Evolutionary conservation across 1,284 basidiomycete species (phyloP).

Genomic region (Austroboletus rostrupii): DNA sequence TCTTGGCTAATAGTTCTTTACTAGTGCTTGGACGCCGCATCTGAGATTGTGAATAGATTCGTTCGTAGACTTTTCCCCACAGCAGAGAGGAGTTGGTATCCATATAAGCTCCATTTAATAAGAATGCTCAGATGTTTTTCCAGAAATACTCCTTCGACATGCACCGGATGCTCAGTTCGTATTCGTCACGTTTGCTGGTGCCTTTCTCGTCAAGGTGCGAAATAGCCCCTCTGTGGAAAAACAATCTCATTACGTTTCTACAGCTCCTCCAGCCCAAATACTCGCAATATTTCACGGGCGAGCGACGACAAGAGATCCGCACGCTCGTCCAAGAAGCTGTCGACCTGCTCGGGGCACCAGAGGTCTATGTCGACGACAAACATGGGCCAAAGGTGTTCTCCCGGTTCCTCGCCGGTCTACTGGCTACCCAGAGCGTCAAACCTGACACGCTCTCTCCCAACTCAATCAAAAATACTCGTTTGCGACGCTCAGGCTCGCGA

Average conservation of each 20-base stretch:
- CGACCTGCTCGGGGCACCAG: conserved; percentile 58
- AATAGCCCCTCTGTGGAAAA: background rate
- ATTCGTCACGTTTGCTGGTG: conserved; percentile 80
- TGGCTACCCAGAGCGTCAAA: conserved; percentile 52
- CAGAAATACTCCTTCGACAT: conserved; percentile 63
- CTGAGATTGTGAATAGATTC: conserved; percentile 61
- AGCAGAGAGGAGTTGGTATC: conserved; percentile 48
- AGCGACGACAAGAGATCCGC: conserved; percentile 59
- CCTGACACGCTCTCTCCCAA: conserved; percentile 33
- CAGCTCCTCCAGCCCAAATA: conserved; percentile 74
- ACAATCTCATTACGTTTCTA: background rate
- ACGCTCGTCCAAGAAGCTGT: conserved; percentile 59
- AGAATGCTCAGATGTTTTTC: conserved; percentile 5
- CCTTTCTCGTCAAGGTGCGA: conserved; percentile 71
- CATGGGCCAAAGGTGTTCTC: conserved; percentile 75
- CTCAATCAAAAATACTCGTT: conserved; percentile 13
- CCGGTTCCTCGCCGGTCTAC: conserved; percentile 64
- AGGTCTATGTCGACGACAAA: conserved; percentile 69
- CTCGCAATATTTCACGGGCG: conserved; percentile 49
- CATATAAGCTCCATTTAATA: background rate
- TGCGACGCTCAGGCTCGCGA: conserved; percentile 11
- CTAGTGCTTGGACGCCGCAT: conserved; percentile 24
- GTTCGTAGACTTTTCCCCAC: conserved; percentile 54
- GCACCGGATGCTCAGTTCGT: conserved; percentile 82
- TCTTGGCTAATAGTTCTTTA: background rate